These are phyloP conservation scores for Cystobasidium pallidum DNA, from an alignment of 1,284 basidiomycete species.

Conservation along the genomic window DNA sequence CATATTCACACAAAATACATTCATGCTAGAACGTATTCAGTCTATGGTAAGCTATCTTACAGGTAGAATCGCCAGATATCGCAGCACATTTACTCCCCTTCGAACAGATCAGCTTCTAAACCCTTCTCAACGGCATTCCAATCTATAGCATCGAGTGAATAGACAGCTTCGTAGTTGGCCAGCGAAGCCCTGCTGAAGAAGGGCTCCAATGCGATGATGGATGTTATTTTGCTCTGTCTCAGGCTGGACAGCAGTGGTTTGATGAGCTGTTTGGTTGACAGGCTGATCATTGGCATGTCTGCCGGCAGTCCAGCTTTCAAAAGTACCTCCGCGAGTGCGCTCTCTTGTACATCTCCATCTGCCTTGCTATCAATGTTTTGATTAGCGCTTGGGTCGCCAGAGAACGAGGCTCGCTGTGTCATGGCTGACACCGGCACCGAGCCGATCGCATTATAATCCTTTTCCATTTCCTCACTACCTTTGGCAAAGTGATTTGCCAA, in stretches of 20 bases:
- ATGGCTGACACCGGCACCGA: constrained; percentile 24
- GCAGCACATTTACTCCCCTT: constrained; percentile 55
- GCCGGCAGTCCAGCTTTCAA: background rate
- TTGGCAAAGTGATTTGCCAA: background rate
- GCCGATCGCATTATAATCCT: background rate
- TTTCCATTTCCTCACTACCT: constrained; percentile 3
- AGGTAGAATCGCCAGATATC: background rate
- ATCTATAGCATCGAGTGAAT: constrained; percentile 71
- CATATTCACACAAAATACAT: too few species aligned
- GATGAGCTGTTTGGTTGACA: constrained; percentile 1
- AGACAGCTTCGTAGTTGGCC: constrained; percentile 84
- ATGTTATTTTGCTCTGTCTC: constrained; percentile 67
- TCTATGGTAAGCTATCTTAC: background rate
- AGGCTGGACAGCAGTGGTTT: constrained; percentile 69
- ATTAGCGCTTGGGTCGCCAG: background rate
- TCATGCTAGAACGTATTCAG: too few species aligned
- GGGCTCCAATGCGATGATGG: constrained; percentile 75
- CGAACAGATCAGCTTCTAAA: constrained; percentile 83
- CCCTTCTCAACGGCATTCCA: constrained; percentile 82
- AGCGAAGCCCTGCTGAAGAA: constrained; percentile 90
- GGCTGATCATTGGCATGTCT: background rate
- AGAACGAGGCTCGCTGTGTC: constrained; percentile 9
- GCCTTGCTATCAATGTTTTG: background rate
- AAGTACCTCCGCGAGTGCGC: background rate
- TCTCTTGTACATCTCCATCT: background rate